Base-by-base conservation (phyloP, 2,329 filamentous ascomycete species). In the Sporothrix humicola region DNA sequence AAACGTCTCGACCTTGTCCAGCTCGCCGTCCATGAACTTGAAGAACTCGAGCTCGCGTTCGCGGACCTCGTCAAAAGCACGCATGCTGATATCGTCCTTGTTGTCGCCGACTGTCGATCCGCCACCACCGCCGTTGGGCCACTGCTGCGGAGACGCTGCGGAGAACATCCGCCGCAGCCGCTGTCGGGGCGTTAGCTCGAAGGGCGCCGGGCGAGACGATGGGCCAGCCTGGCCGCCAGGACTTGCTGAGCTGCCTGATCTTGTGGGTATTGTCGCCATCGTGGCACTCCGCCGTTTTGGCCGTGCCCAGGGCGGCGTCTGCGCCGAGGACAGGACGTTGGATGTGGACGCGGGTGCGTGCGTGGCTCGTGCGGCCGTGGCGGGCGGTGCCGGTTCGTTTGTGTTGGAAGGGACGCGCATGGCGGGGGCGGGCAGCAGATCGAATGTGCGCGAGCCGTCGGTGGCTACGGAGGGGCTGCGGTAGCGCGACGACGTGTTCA, bases 1-100 rank as follows among this genome's bases (percentile, higher is more conserved):
- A 79, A 99, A 99, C 0, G 85, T 83, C 80, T 99, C 95, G 12
- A 99, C 93, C 82, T 98, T 99, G n/a, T 91, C 87, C 15, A 99
- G 85, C 82, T 99, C 92, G 10, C 84, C 84, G 77, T 98, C 93
- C 71, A 99, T 84, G 79, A 96, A 99, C 0, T 85, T 83, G 81
- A 95, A 95, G 79, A 99, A 98, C 15, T 97, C 93, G n/a, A 87
- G 88, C 81, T 97, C 91, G 20, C 90, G 88, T 73, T 90, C 85
- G 61, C 93, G 91, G 3, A 97, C 86, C 54, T 83, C 77, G 80
- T 84, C 77, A 37, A 87, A 79, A 31, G 83, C 81, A 69, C 85
- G 81, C 79, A 85, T 76, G 61, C 83, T 80, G 79, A 83, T 79
- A 58, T 74, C 75, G 48, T 77, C 72, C 42, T 58, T 68, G 66